phyloP scores from a whole-genome alignment of 345 rosid genomes.

The Eucalyptus curtisii region DNA sequence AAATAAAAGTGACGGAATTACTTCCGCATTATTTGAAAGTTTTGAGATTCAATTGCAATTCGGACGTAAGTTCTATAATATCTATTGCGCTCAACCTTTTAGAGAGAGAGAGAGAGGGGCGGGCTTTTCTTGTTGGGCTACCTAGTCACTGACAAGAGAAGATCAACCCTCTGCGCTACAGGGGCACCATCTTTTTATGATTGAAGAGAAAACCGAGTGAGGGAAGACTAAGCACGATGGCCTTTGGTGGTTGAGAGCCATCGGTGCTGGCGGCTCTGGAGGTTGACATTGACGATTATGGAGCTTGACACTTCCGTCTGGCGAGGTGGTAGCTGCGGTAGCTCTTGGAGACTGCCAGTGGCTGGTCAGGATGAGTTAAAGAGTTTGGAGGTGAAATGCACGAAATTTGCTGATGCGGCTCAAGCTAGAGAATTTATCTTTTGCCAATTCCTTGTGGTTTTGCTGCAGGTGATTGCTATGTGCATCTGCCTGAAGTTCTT shows the following conservation, averaged over 20 bases:
- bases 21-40: rapidly evolving
- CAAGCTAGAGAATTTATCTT: neutral
- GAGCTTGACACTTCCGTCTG: no score
- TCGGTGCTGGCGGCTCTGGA: neutral
- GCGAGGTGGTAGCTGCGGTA: no score
- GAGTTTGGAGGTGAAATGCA: neutral
- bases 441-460: no score
- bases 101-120: neutral
- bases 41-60: neutral
- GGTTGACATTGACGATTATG: neutral
- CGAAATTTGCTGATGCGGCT: neutral
- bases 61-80: neutral
- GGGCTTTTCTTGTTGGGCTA: neutral
- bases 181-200: neutral
- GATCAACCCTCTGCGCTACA: neutral
- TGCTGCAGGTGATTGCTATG: no score
- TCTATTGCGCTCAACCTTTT: no score
- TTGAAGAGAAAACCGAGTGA: neutral
- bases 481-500: no score
- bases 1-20: neutral
- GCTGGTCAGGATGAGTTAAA: neutral
- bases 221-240: neutral
- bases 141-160: neutral
- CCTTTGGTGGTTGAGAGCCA: neutral
- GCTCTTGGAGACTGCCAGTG: no score